phyloP scores from a whole-genome alignment of 768 basidiomycete species.

The Lentinus tigrinus region DNA sequence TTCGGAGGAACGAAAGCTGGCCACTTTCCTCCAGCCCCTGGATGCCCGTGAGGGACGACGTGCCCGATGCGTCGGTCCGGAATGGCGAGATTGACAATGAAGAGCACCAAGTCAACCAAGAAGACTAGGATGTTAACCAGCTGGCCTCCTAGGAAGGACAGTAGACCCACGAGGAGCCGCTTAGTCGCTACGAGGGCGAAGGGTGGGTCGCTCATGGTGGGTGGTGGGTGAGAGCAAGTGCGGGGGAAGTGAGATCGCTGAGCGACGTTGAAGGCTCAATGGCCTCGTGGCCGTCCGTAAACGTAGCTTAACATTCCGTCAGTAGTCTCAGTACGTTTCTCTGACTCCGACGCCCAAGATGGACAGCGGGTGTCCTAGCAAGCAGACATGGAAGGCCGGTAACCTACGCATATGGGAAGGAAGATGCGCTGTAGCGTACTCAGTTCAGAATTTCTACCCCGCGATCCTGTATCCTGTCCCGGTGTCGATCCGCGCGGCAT shows the following conservation, averaged over 20 bases:
- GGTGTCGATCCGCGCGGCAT: too few relatives aligned
- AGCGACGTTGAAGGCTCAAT: too few relatives aligned
- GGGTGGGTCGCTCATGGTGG: background rate
- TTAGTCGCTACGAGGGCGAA: conserved; percentile 6
- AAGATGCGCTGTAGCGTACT: too few relatives aligned
- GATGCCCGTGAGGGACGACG: conserved; percentile 22
- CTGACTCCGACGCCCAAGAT: too few relatives aligned
- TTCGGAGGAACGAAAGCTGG: conserved; percentile 59
- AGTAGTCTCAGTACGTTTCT: too few relatives aligned
- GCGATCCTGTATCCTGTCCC: too few relatives aligned
- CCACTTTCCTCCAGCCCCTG: conserved; percentile 63
- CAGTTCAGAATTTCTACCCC: too few relatives aligned
- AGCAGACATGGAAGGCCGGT: too few relatives aligned
- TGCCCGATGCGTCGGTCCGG: conserved; percentile 38
- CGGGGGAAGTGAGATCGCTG: background rate
- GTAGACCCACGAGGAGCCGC: conserved; percentile 15
- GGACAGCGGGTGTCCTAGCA: too few relatives aligned
- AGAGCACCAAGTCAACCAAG: conserved; percentile 52
- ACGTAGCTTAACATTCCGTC: background rate
- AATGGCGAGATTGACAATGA: conserved; percentile 49
- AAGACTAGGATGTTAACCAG: conserved; percentile 30
- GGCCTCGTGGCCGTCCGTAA: background rate
- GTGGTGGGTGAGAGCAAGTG: background rate
- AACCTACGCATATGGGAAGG: too few relatives aligned
- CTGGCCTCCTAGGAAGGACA: background rate